phyloP scores from a whole-genome alignment of 805 yeast species.

The Limtongozyma cylindracea region DNA sequence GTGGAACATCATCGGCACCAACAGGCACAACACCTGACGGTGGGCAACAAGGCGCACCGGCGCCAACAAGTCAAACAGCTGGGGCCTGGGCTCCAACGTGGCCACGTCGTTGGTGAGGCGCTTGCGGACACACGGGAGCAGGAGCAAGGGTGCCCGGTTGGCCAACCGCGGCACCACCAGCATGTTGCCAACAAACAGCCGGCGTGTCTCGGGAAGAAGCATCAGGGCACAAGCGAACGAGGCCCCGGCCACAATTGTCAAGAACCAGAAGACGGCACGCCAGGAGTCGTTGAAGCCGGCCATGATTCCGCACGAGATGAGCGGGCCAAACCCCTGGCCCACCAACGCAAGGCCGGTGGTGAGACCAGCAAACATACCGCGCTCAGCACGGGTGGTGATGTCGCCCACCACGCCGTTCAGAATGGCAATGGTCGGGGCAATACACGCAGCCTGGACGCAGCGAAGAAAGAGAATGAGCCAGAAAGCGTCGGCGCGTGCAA shows the following conservation, averaged over 20 bases:
- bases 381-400: constrained; percentile 19
- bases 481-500: constrained; percentile 31
- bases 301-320: constrained; percentile 24
- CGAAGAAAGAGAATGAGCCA: constrained; percentile 41
- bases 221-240: constrained; percentile 9
- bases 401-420: constrained; percentile 55
- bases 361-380: constrained; percentile 22
- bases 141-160: constrained; percentile 18
- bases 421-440: constrained; percentile 52
- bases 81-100: not conserved
- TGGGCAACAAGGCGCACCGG: constrained; percentile 17
- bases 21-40: constrained; percentile 17
- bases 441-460: constrained; percentile 55
- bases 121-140: constrained; percentile 6
- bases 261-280: constrained; percentile 62
- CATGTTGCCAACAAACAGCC: constrained; percentile 55
- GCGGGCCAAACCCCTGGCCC: constrained; percentile 62
- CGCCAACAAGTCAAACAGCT: constrained; percentile 1
- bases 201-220: constrained; percentile 47
- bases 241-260: constrained; percentile 35
- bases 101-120: constrained; percentile 8
- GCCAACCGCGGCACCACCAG: constrained; percentile 21
- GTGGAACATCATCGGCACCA: constrained; percentile 34
- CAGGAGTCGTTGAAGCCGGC: constrained; percentile 19
- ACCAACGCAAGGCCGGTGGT: constrained; percentile 36